A percentile compares a stretch with the other conserved stretches of the same genome.
These are phyloP conservation scores for Paracamarosporium sp. DNA, from an alignment of 2,329 filamentous ascomycete genomes.

Conservation along the genomic window DNA sequence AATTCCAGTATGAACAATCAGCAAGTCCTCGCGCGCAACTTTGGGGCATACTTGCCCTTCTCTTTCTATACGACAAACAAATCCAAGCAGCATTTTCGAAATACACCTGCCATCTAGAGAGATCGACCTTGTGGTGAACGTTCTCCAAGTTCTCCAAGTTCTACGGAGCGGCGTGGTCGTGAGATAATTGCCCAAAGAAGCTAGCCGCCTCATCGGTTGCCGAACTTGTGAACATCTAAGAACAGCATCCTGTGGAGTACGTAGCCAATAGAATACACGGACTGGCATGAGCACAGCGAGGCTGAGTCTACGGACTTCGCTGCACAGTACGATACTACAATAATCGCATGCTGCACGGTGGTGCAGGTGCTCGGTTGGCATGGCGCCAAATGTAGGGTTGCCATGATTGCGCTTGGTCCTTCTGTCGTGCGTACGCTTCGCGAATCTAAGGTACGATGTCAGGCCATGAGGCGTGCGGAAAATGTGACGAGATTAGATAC, in stretches of 20 bases:
- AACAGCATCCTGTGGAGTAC: not conserved
- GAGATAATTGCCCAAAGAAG: not conserved
- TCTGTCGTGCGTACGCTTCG: not conserved
- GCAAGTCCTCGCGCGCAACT: not conserved
- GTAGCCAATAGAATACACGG: not conserved
- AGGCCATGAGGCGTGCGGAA: not conserved
- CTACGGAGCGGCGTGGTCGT: not conserved
- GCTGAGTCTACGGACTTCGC: conserved; percentile 8
- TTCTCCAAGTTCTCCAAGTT: not conserved
- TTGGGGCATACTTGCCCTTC: not conserved
- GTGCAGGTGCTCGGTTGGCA: not conserved
- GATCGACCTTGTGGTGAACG: too few species aligned
- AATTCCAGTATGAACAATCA: not conserved
- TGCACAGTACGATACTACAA: conserved; percentile 1
- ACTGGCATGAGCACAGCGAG: conserved; percentile 6
- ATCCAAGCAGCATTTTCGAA: not conserved
- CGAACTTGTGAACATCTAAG: conserved; percentile 2
- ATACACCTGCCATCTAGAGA: not conserved
- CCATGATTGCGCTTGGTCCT: not conserved
- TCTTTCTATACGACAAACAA: not conserved
- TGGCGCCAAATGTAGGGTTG: not conserved
- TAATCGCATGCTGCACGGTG: not conserved
- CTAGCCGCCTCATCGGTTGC: conserved; percentile 4
- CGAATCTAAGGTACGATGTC: not conserved
- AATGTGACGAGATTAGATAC: not conserved